Evolutionary conservation across 768 basidiomycete species (phyloP).

Genomic region (Termitomyces sp.): DNA sequence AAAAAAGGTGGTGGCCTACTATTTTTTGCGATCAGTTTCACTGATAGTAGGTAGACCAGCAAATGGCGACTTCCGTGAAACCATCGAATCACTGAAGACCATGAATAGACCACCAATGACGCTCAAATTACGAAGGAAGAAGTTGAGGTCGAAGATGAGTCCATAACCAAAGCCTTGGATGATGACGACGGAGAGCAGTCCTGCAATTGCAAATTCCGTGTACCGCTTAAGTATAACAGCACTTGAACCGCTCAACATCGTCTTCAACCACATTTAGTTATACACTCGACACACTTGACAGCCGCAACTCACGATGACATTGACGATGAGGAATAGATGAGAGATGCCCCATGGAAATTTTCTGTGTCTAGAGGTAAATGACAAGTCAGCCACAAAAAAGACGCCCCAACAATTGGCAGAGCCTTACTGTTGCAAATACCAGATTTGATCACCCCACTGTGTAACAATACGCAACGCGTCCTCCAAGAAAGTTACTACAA

Average conservation of each 20-base stretch:
- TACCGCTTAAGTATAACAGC: slow-evolving; percentile 83
- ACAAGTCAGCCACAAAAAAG: slow-evolving; percentile 9
- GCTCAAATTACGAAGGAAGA: slow-evolving; percentile 98
- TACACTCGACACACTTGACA: background rate
- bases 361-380: slow-evolving; percentile 61
- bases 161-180: slow-evolving; percentile 98
- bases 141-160: slow-evolving; percentile 98
- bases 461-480: slow-evolving; percentile 91
- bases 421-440: slow-evolving; percentile 92
- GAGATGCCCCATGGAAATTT: slow-evolving; percentile 95
- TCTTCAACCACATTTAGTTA: slow-evolving; percentile 36
- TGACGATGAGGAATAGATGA: slow-evolving; percentile 86
- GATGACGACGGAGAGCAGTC: slow-evolving; percentile 86
- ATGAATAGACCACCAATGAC: slow-evolving; percentile 98
- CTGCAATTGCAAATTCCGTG: slow-evolving; percentile 86
- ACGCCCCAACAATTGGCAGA: background rate
- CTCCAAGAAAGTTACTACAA: slow-evolving; percentile 97
- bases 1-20: slow-evolving; percentile 47
- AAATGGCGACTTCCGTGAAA: slow-evolving; percentile 80
- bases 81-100: slow-evolving; percentile 97
- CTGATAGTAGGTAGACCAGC: slow-evolving; percentile 86
- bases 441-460: slow-evolving; percentile 96
- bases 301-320: slow-evolving; percentile 71
- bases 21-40: slow-evolving; percentile 97
- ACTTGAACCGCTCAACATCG: slow-evolving; percentile 81